Evolutionary conservation across 768 basidiomycete species (phyloP).

Genomic region (Mycena leptocephala): DNA sequence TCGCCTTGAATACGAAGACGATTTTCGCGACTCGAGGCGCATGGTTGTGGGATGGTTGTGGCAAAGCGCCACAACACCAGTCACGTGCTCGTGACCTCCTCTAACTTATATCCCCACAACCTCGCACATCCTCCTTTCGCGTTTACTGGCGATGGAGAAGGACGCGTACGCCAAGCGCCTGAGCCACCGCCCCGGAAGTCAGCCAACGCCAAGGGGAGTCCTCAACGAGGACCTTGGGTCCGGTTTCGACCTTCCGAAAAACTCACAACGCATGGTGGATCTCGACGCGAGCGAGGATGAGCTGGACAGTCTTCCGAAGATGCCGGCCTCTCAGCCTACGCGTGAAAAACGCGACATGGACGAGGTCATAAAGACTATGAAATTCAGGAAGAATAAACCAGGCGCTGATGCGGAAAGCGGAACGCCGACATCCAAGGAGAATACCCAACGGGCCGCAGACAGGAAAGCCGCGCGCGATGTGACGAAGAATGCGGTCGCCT

Average conservation of each 20-base stretch:
- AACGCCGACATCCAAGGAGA: conserved; percentile 31
- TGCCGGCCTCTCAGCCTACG: neutral
- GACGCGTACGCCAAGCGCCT: neutral
- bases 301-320: conserved; percentile 3
- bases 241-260: neutral
- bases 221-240: conserved; percentile 16
- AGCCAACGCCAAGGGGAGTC: neutral
- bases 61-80: too few relatives aligned
- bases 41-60: too few relatives aligned
- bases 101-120: too few relatives aligned
- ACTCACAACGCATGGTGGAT: neutral
- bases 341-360: conserved; percentile 8
- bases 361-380: conserved; percentile 10
- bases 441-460: conserved; percentile 7
- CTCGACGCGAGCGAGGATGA: conserved; percentile 20
- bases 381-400: conserved; percentile 23
- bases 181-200: neutral
- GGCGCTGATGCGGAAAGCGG: neutral
- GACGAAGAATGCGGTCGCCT: conserved; percentile 13
- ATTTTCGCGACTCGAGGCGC: too few relatives aligned
- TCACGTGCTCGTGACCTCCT: too few relatives aligned
- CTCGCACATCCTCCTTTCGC: neutral
- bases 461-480: neutral
- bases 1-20: too few relatives aligned
- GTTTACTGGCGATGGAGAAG: neutral